These are phyloP conservation scores for Capronia coronata DNA, from an alignment of 2,329 filamentous ascomycete species.

Conservation along the genomic window DNA sequence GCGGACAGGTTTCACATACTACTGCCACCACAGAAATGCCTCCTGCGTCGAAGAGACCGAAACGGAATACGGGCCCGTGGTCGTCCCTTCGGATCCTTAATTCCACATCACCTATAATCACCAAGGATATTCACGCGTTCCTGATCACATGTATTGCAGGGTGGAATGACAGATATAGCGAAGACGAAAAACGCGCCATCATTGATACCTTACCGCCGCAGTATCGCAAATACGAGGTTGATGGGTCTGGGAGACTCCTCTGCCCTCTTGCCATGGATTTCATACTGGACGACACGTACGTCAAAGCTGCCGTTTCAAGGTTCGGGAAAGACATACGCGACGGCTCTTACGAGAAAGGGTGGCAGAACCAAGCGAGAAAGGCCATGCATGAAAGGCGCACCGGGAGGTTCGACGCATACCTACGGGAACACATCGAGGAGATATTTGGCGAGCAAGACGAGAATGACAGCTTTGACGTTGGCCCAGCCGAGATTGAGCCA, in stretches of 20 bases:
- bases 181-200: constrained; percentile 22
- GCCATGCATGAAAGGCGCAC: constrained; percentile 48
- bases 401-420: constrained; percentile 53
- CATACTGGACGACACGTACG: constrained; percentile 19
- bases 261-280: constrained; percentile 20
- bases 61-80: constrained; percentile 18
- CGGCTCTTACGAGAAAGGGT: constrained; percentile 53
- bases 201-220: constrained; percentile 21
- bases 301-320: constrained; percentile 29
- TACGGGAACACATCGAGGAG: constrained; percentile 49
- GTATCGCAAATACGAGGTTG: constrained; percentile 16
- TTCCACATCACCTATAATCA: constrained; percentile 18
- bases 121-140: constrained; percentile 23
- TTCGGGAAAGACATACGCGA: constrained; percentile 52
- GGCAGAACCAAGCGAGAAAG: constrained; percentile 49
- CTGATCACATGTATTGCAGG: constrained; percentile 19
- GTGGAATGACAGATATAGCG: constrained; percentile 22
- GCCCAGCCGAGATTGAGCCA: constrained; percentile 8
- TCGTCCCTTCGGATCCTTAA: constrained; percentile 20
- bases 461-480: constrained; percentile 2
- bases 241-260: constrained; percentile 9
- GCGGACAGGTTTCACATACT: background rate
- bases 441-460: constrained; percentile 52
- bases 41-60: constrained; percentile 5
- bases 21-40: constrained; percentile 5